These are phyloP conservation scores for Hansfordia pulvinata DNA, from an alignment of 2,329 filamentous ascomycete species.

Conservation along the genomic window DNA sequence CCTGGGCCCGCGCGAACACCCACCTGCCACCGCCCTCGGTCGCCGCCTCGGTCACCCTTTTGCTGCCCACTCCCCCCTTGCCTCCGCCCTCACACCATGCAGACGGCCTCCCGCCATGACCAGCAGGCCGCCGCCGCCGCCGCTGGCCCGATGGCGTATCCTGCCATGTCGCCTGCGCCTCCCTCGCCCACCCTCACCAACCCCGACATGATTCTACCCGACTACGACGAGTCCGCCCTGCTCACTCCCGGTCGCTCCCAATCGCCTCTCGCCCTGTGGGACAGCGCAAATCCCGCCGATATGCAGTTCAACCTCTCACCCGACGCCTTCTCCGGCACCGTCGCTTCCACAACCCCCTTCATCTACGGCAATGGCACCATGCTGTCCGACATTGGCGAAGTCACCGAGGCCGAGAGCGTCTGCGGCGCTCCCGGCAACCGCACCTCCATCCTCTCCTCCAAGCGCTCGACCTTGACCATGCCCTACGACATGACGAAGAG, in stretches of 20 bases:
- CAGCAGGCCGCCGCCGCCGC: not conserved
- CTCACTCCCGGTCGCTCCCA: constrained; percentile 38
- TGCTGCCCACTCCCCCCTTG: no score
- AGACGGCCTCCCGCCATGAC: no score
- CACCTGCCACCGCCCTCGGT: no score
- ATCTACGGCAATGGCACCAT: constrained; percentile 59
- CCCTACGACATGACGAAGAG: constrained; percentile 28
- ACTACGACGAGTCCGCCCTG: constrained; percentile 44
- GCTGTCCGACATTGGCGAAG: constrained; percentile 51
- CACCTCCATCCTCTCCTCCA: constrained; percentile 16
- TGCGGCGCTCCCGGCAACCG: constrained; percentile 24
- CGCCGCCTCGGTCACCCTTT: no score
- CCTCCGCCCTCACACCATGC: no score
- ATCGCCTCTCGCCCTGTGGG: constrained; percentile 38
- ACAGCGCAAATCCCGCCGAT: constrained; percentile 23
- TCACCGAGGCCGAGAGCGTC: constrained; percentile 37
- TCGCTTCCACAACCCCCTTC: constrained; percentile 46
- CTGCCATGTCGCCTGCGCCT: constrained; percentile 34
- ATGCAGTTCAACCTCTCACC: constrained; percentile 29
- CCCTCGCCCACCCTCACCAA: constrained; percentile 82
- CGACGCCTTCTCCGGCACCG: constrained; percentile 25
- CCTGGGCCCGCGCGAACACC: no score
- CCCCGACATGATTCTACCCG: constrained; percentile 86
- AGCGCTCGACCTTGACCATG: constrained; percentile 12
- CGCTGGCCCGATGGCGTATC: constrained; percentile 20